Evolutionary conservation across 495 filamentous ascomycete genomes (phyloP).

Genomic region (Bombardia bombarda): DNA sequence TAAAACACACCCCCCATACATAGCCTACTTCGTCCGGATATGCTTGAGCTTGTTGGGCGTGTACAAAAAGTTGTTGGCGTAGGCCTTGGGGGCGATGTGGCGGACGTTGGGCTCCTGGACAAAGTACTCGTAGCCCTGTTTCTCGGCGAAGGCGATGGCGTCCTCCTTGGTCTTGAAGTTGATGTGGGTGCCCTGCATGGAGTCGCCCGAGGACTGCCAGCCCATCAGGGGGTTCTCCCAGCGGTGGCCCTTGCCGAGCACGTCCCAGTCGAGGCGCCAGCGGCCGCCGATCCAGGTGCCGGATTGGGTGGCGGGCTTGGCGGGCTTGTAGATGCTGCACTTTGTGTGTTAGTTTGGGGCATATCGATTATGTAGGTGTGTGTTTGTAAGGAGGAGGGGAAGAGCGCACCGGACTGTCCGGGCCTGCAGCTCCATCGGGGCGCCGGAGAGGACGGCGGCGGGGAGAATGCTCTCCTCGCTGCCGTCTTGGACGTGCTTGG

Average conservation of each 20-base stretch:
- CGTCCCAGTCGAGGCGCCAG: conserved; percentile 99
- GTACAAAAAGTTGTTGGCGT: conserved; percentile 93
- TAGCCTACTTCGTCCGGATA: conserved; percentile 75
- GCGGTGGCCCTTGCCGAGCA: conserved; percentile 73
- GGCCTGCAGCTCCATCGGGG: conserved; percentile 86
- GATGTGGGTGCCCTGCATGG: conserved; percentile 84
- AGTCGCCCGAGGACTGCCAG: conserved; percentile 93
- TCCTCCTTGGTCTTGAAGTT: conserved; percentile 93
- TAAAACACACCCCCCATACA: conserved; percentile 9
- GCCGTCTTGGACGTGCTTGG: conserved; percentile 80
- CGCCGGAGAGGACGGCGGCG: conserved; percentile 83
- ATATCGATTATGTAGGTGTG: not conserved
- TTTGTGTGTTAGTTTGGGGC: not conserved
- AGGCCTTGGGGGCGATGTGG: conserved; percentile 80
- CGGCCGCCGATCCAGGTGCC: conserved; percentile 72
- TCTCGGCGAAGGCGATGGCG: conserved; percentile 90
- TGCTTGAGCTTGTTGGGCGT: conserved; percentile 79
- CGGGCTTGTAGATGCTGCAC: conserved; percentile 73
- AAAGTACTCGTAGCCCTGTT: conserved; percentile 98
- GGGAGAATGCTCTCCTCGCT: conserved; percentile 73
- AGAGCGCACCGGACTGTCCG: conserved; percentile 74
- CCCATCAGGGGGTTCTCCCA: conserved; percentile 99
- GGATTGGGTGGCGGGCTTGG: conserved; percentile 92
- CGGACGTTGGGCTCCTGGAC: conserved; percentile 93
- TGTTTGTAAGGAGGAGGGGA: not conserved